Percentiles rank a stretch among this genome's conserved stretches.
phyloP scores from a whole-genome alignment of 2,329 filamentous ascomycete genomes.

The Akanthomyces lecanii region DNA sequence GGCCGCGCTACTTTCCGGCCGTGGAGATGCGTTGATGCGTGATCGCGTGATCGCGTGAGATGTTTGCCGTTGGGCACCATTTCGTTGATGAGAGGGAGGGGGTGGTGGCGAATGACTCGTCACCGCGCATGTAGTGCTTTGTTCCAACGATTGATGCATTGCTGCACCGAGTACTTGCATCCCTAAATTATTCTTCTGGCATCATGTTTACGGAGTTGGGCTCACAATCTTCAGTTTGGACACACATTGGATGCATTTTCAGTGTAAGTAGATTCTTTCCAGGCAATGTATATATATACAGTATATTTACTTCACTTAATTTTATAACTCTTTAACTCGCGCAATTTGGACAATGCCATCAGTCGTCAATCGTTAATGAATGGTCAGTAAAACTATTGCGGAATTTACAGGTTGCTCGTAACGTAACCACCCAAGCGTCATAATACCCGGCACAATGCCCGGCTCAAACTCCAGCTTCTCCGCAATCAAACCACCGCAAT shows the following conservation, averaged over 20 bases:
- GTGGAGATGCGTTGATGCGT: slow-evolving; percentile 52
- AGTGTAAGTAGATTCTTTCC: not conserved
- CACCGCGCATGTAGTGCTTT: not conserved
- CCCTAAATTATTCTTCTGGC: not conserved
- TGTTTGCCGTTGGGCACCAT: not conserved
- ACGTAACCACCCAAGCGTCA: not conserved
- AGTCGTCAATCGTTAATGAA: not conserved
- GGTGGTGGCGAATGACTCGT: not conserved
- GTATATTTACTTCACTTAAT: not conserved
- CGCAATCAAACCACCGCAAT: too few relatives aligned
- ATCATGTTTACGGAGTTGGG: slow-evolving; percentile 6
- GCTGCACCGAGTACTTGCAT: not conserved
- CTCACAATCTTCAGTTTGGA: not conserved
- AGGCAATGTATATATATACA: not conserved
- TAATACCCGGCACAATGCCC: not conserved
- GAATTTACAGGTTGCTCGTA: not conserved
- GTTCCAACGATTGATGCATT: not conserved
- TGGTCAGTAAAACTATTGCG: not conserved
- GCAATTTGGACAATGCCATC: not conserved
- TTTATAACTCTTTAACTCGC: not conserved
- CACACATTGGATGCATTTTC: not conserved
- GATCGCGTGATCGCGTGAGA: rapidly evolving
- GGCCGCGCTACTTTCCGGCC: slow-evolving; percentile 77
- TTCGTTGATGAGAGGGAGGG: too few relatives aligned
- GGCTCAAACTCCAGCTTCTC: not conserved